Evolutionary conservation across 2,329 filamentous ascomycete species (phyloP), one percentile per base, ranked within the genome.

Genomic region (Colletotrichum ledebouriae): DNA sequence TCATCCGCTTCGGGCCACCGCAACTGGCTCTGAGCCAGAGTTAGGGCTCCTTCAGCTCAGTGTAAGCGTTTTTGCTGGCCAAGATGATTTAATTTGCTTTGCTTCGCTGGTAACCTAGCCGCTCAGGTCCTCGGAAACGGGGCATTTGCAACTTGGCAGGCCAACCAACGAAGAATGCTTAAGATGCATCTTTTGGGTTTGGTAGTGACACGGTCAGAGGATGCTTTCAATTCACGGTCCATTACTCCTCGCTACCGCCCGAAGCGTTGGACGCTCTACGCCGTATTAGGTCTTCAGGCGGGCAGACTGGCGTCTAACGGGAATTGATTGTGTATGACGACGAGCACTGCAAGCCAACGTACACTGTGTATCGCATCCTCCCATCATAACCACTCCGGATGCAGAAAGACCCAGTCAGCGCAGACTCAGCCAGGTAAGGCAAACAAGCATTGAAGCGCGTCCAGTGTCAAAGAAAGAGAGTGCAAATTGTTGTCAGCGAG

Each of bases 161-260:
- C 66, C 66, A 69, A 69, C 66, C 63, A 47, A 55, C 55, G 34
- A 52, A 69, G 62, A 63, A 69, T 65, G 64, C 64, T 37, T 52
- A n/a, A 56, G 50, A 33, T 52, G 53, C 17, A 11, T 33, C 33
- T 47, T 15, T 7, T 46, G 52, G 20, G 17, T 33, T 33, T 53
- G 13, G 33, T 22, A 55, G n/a, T 34, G 34, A 41, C 25, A 33
- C 22, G 13, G 60, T 29, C 25, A 55, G 34, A 55, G 52, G 47
- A 44, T 29, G 13, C 53, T 57, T 41, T 57, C 37, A 57, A 57
- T 57, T 15, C 53, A 42, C 47, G 20, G 49, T 29, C 39, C 53
- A 57, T 57, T 44, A n/a, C 37, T 42, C 39, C 53, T 57, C 22
- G 42, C 53, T 53, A 29, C 20, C 15, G 20, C 41, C 29, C 50